Evolutionary conservation across 805 yeast genomes (phyloP), one percentile per base, ranked within the genome.

Genomic region (Ogataea sp.): DNA sequence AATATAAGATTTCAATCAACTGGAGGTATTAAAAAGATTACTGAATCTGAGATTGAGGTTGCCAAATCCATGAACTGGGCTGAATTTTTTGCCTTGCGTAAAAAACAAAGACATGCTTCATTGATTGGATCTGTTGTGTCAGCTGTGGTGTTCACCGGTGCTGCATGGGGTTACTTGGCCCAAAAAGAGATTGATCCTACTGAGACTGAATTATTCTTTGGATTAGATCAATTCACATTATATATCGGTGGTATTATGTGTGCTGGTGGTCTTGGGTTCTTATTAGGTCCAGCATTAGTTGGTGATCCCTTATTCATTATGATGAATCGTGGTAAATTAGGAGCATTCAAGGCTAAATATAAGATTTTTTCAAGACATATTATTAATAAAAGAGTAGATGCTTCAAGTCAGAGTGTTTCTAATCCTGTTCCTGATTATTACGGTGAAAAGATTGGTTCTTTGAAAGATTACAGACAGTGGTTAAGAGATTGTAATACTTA

Each of bases 381-480:
- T 46, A 76, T 74, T 50, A 68, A 69, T 42, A 83, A 87, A 62
- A 73, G 98, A 53, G 97, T 89, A 24, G 95, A 93, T 65, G 96
- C 98, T 17, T 74, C 89, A 16, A 78, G 83, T 41, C 96, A 89
- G 64, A 78, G 88, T 53, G 82, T 88, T 63, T 73, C 84, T 40
- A 93, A 90, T 62, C 97, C 97, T 13, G 95, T 93, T 35, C 96
- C 97, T n/a, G 98, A 93, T 62, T 93, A 88, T 64, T 93, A 93
- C 58, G 98, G 98, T 31, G 98, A 93, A 65, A 85, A 85, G 62
- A 89, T 93, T 45, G 86, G 87, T 39, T 82, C 94, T 39, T 63
- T 90, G 55, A 75, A 76, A 50, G 89, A 78, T 48, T 93, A 93
- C 64, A 83, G 88, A 64, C 93, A 85, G 60, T 93, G 98, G 98